Evolutionary conservation across 2,329 filamentous ascomycete species (phyloP), one percentile per base, ranked within the genome.

Genomic region (Exophiala sp.): DNA sequence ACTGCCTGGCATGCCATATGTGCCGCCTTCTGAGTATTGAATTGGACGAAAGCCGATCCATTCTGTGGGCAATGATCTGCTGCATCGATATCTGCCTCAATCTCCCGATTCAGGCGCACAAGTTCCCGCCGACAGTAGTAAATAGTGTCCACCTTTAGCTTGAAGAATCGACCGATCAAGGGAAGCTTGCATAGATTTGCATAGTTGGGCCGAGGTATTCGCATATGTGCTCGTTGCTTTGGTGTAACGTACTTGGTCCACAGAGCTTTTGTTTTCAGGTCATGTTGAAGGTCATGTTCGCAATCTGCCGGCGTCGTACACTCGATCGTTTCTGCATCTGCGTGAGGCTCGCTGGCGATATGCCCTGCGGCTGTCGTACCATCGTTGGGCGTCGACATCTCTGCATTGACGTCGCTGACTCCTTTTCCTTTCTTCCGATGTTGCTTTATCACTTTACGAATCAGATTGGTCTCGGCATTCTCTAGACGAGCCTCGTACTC

Each of bases 401-500:
- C 53, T 41, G 42, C 21, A 16, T 39, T 18, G n/a, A 21, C 49
- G 33, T 47, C 32, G 35, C n/a, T 40, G 14, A 20, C 33, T 46
- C 36, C 42, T 50, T 55, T 43, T 34, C 42, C 38, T 41, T 40
- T 53, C 54, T 63, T 64, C 40, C 50, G 53, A 52, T 57, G 46
- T 20, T 59, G 49, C 48, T 61, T 61, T 34, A 62, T 56, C 40
- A 58, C 57, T 36, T 46, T 54, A 24, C 58, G 52, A 33, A 66
- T 29, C 40, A 63, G 50, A 38, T 58, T 55, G 14, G 65, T 59
- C 57, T 66, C 64, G 51, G 65, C 58, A 55, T 65, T 68, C 54
- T 69, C 66, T n/a, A 69, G 60, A 16, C 58, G 55, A 35, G 62
- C 52, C 58, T 66, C 64, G 48, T 63, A 62, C 39, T 55, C 58